Evolutionary conservation across 805 yeast species (phyloP).

Genomic region (Lachancea waltii): DNA sequence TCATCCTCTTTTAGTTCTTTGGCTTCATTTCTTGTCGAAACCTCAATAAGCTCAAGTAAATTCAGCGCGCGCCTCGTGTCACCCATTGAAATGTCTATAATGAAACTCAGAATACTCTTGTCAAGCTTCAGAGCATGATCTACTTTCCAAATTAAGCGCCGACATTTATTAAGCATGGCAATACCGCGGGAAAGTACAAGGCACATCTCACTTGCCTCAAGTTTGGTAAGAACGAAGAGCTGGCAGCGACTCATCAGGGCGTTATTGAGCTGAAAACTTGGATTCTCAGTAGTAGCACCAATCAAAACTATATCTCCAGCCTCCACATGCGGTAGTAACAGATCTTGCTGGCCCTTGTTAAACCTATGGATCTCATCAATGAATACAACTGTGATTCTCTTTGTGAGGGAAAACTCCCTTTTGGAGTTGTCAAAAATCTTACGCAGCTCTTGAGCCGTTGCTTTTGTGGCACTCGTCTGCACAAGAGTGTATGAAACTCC

Average conservation of each 20-base stretch:
- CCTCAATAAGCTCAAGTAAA: conserved; percentile 66
- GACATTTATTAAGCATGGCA: conserved; percentile 48
- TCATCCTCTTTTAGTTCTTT: conserved; percentile 21
- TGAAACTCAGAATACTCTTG: conserved; percentile 54
- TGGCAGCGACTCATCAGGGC: conserved; percentile 84
- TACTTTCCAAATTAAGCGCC: conserved; percentile 44
- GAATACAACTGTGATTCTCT: conserved; percentile 62
- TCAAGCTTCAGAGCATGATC: conserved; percentile 41
- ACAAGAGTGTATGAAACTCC: conserved; percentile 42
- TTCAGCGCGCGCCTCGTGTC: conserved; percentile 84
- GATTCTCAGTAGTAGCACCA: conserved; percentile 98
- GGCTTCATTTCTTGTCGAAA: conserved; percentile 53
- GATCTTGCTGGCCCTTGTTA: conserved; percentile 81
- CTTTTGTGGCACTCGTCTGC: conserved; percentile 80
- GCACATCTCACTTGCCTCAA: conserved; percentile 44
- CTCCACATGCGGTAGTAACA: conserved; percentile 77
- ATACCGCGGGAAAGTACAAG: conserved; percentile 54
- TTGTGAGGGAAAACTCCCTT: conserved; percentile 36
- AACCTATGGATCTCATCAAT: conserved; percentile 92
- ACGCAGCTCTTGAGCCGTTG: conserved; percentile 50
- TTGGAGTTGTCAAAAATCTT: conserved; percentile 44
- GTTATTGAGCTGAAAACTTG: conserved; percentile 70
- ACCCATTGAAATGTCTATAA: conserved; percentile 74
- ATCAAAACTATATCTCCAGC: conserved; percentile 72
- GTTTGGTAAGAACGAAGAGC: conserved; percentile 58